Evolutionary conservation across 768 basidiomycete species (phyloP).

Genomic region (Mycena haematopus): DNA sequence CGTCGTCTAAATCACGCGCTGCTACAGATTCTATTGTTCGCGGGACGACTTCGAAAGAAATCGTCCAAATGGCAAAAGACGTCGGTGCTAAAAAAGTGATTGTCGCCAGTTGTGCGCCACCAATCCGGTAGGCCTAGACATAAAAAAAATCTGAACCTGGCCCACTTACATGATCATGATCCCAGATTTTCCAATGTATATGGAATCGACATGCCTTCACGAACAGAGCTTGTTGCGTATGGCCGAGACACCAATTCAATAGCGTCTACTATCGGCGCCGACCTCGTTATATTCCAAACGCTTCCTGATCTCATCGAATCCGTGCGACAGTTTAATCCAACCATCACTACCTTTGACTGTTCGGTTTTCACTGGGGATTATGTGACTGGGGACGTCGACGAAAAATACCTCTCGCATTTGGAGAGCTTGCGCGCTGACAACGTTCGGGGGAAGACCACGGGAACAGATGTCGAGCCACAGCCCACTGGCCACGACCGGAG

Average conservation of each 20-base stretch:
- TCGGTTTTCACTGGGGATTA: slow-evolving; percentile 98
- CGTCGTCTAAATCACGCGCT: slow-evolving; percentile 1
- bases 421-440: slow-evolving; percentile 86
- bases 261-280: slow-evolving; percentile 86
- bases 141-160: neutral
- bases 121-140: slow-evolving; percentile 72
- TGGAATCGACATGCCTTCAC: slow-evolving; percentile 99
- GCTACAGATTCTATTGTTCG: slow-evolving; percentile 93
- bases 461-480: slow-evolving; percentile 6
- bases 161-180: neutral
- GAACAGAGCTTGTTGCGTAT: slow-evolving; percentile 90
- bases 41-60: slow-evolving; percentile 98
- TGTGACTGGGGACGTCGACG: slow-evolving; percentile 91
- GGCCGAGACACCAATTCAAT: slow-evolving; percentile 74
- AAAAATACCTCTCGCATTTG: slow-evolving; percentile 76
- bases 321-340: slow-evolving; percentile 83
- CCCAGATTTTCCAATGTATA: slow-evolving; percentile 90
- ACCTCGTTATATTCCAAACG: slow-evolving; percentile 95
- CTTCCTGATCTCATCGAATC: slow-evolving; percentile 86
- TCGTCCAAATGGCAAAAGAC: slow-evolving; percentile 99
- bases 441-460: slow-evolving; percentile 60
- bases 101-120: slow-evolving; percentile 95
- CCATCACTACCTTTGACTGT: slow-evolving; percentile 85
- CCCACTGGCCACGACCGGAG: slow-evolving; percentile 3
- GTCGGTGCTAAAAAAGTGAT: slow-evolving; percentile 97